Evolutionary conservation across 108 stramenopile genomes (phyloP), one percentile per base, ranked within the genome.

Genomic region (Fistulifera solaris): DNA sequence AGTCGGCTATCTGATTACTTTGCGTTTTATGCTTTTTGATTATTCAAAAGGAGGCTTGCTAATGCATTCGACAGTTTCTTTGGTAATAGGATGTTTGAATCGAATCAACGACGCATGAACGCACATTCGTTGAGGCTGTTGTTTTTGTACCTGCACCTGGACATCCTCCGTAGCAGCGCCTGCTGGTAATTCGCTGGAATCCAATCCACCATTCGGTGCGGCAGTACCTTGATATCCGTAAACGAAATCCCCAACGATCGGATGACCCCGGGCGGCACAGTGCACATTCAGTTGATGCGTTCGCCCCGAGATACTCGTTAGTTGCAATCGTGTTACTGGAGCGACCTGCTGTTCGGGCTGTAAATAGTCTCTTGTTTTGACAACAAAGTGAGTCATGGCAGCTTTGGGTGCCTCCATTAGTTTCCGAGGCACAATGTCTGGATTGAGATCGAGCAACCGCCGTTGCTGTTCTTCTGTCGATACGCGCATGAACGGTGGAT

Each of bases 201-300:
- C 79, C 23, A 91, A 58, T 21, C 89, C 89, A 10, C 89, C 89
- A 58, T 87, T 78, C 17, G 83, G 54, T 17, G 85, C 71, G 0
- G 81, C 89, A n/a, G 76, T 81, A 15, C 89, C 89, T 52, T 80
- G 55, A 27, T 62, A 68, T 16, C 87, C 92, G 55, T 93, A 89
- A 6, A 84, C 70, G 31, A 56, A 59, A 58, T 93, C 91, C 6
- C 81, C 85, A 8, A 93, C 80, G 66, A 93, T 89, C 2, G 91
- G 85, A 71, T 93, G 91, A 12, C 91, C 91, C 68, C 85, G 76
- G 11, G 83, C 83, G 3, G 91, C 87, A 58, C 75, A 71, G 52
- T 93, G 91, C 15, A 86, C 78, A 70, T 87, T 87, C 40, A 93
- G 56, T 65, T 93, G 91, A 70, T 93, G 91, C 43, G 80, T 86